phyloP scores from a whole-genome alignment of 2,329 filamentous ascomycete genomes.

The Fusarium sp. region DNA sequence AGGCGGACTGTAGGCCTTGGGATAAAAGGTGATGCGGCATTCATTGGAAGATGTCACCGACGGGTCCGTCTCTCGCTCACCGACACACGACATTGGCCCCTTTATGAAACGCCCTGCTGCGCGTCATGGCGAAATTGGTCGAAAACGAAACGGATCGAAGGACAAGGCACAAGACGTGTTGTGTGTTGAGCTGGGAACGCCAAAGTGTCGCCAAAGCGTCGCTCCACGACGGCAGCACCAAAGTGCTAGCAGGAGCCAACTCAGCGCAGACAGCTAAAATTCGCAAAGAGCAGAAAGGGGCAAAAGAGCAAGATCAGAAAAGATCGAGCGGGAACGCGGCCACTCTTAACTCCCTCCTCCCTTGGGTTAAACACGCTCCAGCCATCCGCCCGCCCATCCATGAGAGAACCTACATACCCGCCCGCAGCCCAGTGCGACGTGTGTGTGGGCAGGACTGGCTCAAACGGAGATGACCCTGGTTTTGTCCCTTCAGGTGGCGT shows the following conservation, averaged over 20 bases:
- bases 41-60: background rate
- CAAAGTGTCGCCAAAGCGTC: background rate
- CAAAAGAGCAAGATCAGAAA: background rate
- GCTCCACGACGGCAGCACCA: background rate
- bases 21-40: background rate
- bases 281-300: background rate
- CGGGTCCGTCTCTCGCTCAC: background rate
- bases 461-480: background rate
- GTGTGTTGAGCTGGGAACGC: background rate
- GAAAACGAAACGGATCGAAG: background rate
- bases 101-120: background rate
- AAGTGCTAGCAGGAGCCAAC: background rate
- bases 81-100: background rate
- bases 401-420: background rate
- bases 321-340: background rate
- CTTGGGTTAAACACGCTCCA: background rate
- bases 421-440: background rate
- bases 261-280: background rate
- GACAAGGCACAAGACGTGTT: background rate
- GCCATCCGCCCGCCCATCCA: background rate
- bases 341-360: background rate
- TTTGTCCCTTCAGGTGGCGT: background rate
- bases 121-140: background rate
- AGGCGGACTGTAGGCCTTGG: background rate
- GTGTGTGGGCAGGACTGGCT: background rate